Evolutionary conservation across 1,284 basidiomycete genomes (phyloP), one percentile per base, ranked within the genome.

Genomic region (Irpex lacteus): DNA sequence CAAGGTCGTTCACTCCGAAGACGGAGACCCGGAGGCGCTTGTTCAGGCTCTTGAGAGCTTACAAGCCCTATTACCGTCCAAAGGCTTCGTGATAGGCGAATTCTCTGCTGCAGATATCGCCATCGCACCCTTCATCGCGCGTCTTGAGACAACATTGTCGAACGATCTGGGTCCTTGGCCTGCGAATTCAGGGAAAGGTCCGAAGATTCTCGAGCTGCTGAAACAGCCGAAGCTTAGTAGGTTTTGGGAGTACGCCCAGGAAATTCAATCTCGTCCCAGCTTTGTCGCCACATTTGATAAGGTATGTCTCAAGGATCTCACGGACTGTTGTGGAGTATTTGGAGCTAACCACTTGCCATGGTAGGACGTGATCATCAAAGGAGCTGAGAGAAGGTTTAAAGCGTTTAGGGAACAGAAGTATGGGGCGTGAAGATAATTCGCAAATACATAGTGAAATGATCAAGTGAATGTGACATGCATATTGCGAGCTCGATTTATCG

Each of bases 1-100:
- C 60, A 60, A 60, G 18, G 67, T 72, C 62, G 50, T 76, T 44
- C 76, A 81, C 60, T 53, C 78, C 15, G 85, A 85, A 11, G 54
- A 36, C 26, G 81, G 81, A 65, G 69, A 78, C 9, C 72, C 76
- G 7, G 79, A 80, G 4, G 74, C 69, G 1, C 26, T 54, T n/a
- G 18, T 60, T 34, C 55, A 18, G 18, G 60, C 15, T 9, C 15
- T 64, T 19, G 63, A 64, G 55, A 36, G 37, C 40, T 34, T 64
- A 13, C 63, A 64, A 38, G 60, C 63, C 4, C 15, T 37, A 19
- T 54, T 64, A 7, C 63, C 63, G 15, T 47, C 63, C 21, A 61
- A 53, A 8, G 64, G 64, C 5, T 64, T 64, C 63, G 63, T 52
- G 11, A 47, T 61, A 34, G 60, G 63, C 55, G 54, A 64, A 50